Evolutionary conservation across 257 asterid genomes (phyloP), one percentile per base, ranked within the genome.

Genomic region (Scutellaria baicalensis): DNA sequence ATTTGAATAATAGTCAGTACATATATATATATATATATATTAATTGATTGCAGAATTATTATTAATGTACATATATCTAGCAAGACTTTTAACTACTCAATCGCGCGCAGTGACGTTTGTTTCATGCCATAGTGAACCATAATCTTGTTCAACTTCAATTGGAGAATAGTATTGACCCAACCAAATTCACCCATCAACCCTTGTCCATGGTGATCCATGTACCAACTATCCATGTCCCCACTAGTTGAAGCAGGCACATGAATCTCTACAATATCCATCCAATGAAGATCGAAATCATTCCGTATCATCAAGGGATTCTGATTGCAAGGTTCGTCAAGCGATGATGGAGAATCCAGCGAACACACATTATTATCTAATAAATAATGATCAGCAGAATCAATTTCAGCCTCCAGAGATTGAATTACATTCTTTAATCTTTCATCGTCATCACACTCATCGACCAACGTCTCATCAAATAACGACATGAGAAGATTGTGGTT

Each of bases 221-320:
- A 45, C 79, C 81, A 75, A 67, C n/a, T 65, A 12, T 21, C 72
- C 69, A 70, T 44, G 38, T 47, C 75, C 11, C 48, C 80, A 55
- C 70, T 48, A 18, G 80, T 76, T 20, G 86, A 79, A 56, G 68
- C 55, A 70, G 78, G 82, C 9, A 60, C 35, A 23, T n/a, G n/a
- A n/a, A 56, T 68, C 66, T 83, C 88, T 51, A 83, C 45, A 56
- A n/a, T n/a, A n/a, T 83, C 85, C 80, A 83, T 75, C 85, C 82
- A 83, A 8, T 50, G 61, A 60, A 76, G 66, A 47, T 79, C 81
- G 20, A 83, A 63, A 69, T 77, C 77, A 14, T 14, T 40, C 1
- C 7, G 18, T 0, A 59, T 10, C 39, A 60, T 48, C 11, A n/a
- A 71, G 6, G 23, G 39, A 72, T 52, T 60, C 9, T 11, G 72